Conservation (phyloP, 75 land plant genomes). For the Pinus taeda region DNA sequence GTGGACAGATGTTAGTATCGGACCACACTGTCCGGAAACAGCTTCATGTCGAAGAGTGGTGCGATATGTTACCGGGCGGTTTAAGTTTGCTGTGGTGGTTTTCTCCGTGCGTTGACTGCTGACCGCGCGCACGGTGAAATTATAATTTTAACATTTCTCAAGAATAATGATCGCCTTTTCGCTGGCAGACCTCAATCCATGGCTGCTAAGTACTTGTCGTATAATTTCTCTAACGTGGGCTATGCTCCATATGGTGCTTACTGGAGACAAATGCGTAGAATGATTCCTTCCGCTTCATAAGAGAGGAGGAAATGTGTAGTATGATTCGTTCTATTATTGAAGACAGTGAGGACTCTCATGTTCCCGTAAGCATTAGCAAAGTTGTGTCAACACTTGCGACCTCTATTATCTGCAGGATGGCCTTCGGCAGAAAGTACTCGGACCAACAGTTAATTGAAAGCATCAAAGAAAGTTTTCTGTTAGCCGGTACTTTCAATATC, state of each 20-base stretch:
- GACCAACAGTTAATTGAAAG: constrained; percentile 13
- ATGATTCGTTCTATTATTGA: not conserved
- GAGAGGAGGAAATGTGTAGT: not conserved
- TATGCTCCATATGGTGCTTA: constrained; percentile 14
- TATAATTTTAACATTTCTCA: no score
- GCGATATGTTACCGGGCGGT: no score
- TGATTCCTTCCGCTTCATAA: constrained; percentile 7
- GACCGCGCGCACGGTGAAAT: no score
- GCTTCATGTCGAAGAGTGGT: no score
- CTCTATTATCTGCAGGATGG: constrained; percentile 36
- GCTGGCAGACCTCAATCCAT: not conserved
- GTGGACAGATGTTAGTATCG: no score
- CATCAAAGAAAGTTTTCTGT: constrained; percentile 17
- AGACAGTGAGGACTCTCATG: no score
- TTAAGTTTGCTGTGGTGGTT: no score
- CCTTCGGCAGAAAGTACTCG: constrained; percentile 19
- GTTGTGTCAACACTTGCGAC: constrained; percentile 7
- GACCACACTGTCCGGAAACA: no score
- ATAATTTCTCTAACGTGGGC: not conserved
- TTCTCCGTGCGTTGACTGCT: no score
- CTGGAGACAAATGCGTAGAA: constrained; percentile 23
- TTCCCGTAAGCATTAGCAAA: not conserved
- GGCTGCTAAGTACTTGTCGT: not conserved
- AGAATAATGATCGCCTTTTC: constrained; percentile 13
- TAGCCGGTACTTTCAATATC: constrained; percentile 32